Conservation (phyloP, 805 yeast species). For the Yarrowia bubula region DNA sequence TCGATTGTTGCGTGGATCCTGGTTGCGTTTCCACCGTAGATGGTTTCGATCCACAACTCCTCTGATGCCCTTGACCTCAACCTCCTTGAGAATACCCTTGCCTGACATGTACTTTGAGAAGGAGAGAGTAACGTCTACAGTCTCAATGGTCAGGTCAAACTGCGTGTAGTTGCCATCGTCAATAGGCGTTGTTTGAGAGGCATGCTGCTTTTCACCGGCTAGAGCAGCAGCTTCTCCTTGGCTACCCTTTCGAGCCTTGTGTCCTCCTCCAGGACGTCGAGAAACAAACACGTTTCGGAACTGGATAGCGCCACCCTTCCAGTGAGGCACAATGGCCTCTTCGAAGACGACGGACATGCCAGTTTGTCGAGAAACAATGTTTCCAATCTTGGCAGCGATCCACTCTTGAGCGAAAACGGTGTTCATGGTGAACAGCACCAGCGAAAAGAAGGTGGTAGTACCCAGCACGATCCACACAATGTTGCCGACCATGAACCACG, state of each 20-base stretch:
- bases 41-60: constrained; percentile 92
- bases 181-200: constrained; percentile 33
- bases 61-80: constrained; percentile 78
- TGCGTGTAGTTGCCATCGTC: constrained; percentile 96
- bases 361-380: constrained; percentile 76
- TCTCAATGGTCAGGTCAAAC: constrained; percentile 86
- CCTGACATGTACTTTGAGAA: constrained; percentile 88
- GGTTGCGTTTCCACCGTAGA: constrained; percentile 76
- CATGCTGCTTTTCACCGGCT: constrained; percentile 38
- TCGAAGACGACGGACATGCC: constrained; percentile 84
- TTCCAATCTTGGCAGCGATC: constrained; percentile 79
- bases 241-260: constrained; percentile 64
- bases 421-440: constrained; percentile 71
- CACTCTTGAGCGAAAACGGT: constrained; percentile 87
- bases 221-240: constrained; percentile 65
- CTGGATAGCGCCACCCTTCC: constrained; percentile 83
- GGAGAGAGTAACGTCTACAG: constrained; percentile 74
- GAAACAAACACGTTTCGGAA: constrained; percentile 84
- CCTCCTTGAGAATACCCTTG: constrained; percentile 75
- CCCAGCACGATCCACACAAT: constrained; percentile 74
- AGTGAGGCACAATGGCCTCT: constrained; percentile 89
- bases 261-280: constrained; percentile 62
- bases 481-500: constrained; percentile 91
- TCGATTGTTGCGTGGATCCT: constrained; percentile 77
- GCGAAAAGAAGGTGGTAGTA: constrained; percentile 88